phyloP scores from a whole-genome alignment of 257 asterid species.

The Thymus quinquecostatus region DNA sequence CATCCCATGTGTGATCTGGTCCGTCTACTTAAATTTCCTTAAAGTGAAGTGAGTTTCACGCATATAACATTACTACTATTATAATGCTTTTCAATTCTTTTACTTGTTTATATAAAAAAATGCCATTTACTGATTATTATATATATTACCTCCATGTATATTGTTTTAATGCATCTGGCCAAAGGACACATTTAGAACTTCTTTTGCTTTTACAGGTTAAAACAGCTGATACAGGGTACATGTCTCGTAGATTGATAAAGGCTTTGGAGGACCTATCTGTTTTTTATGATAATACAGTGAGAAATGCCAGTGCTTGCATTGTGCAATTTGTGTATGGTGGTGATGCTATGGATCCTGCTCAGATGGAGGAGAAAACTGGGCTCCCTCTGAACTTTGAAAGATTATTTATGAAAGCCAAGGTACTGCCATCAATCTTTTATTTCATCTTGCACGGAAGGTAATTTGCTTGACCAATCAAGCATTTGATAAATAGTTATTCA shows the following conservation, averaged over 20 bases:
- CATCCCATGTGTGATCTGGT: background rate
- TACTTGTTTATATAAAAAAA: background rate
- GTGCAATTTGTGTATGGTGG: conserved; percentile 87
- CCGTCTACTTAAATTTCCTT: background rate
- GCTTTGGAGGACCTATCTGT: conserved; percentile 86
- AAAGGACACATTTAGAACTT: conserved; percentile 11
- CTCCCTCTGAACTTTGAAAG: conserved; percentile 83
- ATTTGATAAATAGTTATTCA: conserved; percentile 22
- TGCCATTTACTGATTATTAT: background rate
- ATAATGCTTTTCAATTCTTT: background rate
- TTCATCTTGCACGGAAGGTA: conserved; percentile 1
- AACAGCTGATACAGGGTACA: conserved; percentile 98
- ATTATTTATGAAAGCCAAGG: conserved; percentile 92
- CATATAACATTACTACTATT: background rate
- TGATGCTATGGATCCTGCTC: conserved; percentile 98
- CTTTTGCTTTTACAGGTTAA: conserved; percentile 66
- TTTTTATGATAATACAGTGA: conserved; percentile 82
- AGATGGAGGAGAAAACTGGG: conserved; percentile 93
- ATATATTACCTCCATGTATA: background rate
- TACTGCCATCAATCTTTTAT: conserved; percentile 31
- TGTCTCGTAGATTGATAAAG: conserved; percentile 98
- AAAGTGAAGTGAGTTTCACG: background rate
- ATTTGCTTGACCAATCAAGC: conserved; percentile 23
- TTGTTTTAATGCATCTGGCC: background rate
- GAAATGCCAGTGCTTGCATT: conserved; percentile 84